Conservation (phyloP, 1,139 yeast genomes). For the Trichomonascaceae sp. region DNA sequence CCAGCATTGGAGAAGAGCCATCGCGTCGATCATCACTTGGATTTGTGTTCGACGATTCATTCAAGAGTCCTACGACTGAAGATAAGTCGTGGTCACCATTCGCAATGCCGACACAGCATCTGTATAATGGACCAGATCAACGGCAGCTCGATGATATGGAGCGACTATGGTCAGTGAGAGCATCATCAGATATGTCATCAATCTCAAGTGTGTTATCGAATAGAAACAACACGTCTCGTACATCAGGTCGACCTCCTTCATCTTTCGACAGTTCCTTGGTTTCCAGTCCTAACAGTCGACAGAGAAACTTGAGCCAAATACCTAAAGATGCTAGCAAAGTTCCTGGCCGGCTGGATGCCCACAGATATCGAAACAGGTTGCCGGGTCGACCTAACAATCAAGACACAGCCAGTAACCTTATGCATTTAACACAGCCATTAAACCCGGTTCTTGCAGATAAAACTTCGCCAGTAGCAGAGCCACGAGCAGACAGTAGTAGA, state of each 20-base stretch:
- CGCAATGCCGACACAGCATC: neutral
- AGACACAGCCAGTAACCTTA: neutral
- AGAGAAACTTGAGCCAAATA: neutral
- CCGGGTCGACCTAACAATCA: neutral
- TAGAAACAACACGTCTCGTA: neutral
- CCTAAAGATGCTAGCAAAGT: neutral
- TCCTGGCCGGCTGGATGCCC: neutral
- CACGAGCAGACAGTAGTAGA: neutral
- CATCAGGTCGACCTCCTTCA: constrained; percentile 1
- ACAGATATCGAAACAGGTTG: neutral
- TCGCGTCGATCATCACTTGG: neutral
- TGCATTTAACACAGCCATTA: neutral
- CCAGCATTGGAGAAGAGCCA: neutral
- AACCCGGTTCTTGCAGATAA: neutral
- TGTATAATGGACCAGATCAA: neutral
- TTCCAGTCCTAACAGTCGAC: neutral
- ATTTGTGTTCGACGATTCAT: neutral
- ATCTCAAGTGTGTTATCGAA: neutral
- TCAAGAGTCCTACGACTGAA: neutral
- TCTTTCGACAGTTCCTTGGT: neutral
- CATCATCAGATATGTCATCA: neutral
- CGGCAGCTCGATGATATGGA: neutral
- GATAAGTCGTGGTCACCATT: neutral
- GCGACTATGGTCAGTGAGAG: neutral
- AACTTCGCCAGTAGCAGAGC: neutral